phyloP scores from a whole-genome alignment of 2,329 filamentous ascomycete species.

The Amesomyces nigricolor region DNA sequence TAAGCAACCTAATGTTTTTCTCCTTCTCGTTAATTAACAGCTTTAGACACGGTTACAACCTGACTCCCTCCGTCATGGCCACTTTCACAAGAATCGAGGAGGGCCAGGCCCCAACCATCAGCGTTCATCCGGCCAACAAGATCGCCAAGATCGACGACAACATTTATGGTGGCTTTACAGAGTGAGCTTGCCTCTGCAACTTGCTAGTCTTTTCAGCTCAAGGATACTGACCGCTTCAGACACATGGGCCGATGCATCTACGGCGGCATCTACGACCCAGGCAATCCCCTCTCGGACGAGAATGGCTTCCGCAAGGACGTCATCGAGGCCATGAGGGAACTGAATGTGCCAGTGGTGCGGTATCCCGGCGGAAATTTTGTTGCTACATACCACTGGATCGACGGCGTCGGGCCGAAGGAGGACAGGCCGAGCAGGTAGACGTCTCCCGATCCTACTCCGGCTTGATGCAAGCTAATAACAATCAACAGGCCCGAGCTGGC shows the following conservation, averaged over 20 bases:
- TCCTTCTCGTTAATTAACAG: too few species aligned
- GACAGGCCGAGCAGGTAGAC: constrained; percentile 47
- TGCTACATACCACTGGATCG: constrained; percentile 80
- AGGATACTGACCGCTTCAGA: constrained; percentile 36
- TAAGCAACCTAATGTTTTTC: not conserved
- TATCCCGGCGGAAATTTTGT: constrained; percentile 83
- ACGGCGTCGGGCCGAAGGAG: constrained; percentile 70
- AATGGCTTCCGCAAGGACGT: constrained; percentile 77
- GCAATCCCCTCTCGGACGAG: constrained; percentile 64
- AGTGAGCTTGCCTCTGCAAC: constrained; percentile 46
- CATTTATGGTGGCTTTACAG: constrained; percentile 79
- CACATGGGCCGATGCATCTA: constrained; percentile 90
- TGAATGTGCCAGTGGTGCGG: constrained; percentile 69
- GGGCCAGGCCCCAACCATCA: constrained; percentile 57
- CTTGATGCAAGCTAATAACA: not conserved
- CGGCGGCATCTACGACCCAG: constrained; percentile 76
- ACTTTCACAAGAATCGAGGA: constrained; percentile 65
- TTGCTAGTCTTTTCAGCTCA: not conserved
- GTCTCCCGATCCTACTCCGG: too few species aligned
- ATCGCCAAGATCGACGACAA: constrained; percentile 72
- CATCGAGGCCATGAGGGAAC: constrained; percentile 64
- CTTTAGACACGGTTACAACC: not conserved
- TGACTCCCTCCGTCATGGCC: constrained; percentile 49
- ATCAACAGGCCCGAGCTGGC: constrained; percentile 62
- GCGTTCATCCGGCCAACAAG: constrained; percentile 57